A percentile compares a stretch with the other conserved stretches of the same genome.
phyloP scores from a whole-genome alignment of 2,329 filamentous ascomycete genomes.

The Graphilbum fragrans region DNA sequence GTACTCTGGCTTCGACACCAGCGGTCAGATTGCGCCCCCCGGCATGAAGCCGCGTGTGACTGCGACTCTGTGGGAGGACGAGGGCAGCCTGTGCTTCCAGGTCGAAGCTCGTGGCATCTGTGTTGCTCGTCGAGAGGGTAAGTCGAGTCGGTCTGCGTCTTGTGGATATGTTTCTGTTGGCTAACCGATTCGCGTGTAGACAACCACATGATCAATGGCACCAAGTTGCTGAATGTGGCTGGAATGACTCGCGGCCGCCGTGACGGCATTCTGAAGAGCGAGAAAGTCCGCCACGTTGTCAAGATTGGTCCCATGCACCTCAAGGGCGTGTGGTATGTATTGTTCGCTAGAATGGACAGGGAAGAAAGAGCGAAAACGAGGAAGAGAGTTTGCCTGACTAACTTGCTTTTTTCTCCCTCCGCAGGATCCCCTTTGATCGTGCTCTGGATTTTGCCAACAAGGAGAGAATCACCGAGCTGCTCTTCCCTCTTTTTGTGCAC shows the following conservation, averaged over 20 bases:
- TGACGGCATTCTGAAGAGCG: constrained; percentile 94
- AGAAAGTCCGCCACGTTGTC: constrained; percentile 91
- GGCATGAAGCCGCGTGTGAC: constrained; percentile 96
- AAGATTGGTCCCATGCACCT: constrained; percentile 99
- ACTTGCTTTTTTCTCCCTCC: constrained; percentile 5
- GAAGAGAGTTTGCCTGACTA: no score
- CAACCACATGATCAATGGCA: constrained; percentile 99
- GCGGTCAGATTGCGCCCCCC: constrained; percentile 83
- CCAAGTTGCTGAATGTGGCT: constrained; percentile 90
- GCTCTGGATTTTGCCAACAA: constrained; percentile 99
- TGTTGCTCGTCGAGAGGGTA: constrained; percentile 86
- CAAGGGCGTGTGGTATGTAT: constrained; percentile 84
- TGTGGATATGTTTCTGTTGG: neutral
- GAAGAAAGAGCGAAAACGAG: no score
- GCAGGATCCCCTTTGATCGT: constrained; percentile 92
- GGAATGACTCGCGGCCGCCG: constrained; percentile 94
- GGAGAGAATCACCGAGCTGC: constrained; percentile 92
- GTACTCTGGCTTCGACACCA: constrained; percentile 59
- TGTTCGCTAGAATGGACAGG: no score
- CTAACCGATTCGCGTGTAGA: constrained; percentile 37
- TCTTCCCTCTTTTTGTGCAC: constrained; percentile 95
- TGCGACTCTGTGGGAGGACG: constrained; percentile 95
- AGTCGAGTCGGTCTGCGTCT: constrained; percentile 11
- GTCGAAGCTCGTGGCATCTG: constrained; percentile 95
- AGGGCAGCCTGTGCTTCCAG: constrained; percentile 94